Conservation (phyloP, 257 asterid species). For the Asclepias syriaca region DNA sequence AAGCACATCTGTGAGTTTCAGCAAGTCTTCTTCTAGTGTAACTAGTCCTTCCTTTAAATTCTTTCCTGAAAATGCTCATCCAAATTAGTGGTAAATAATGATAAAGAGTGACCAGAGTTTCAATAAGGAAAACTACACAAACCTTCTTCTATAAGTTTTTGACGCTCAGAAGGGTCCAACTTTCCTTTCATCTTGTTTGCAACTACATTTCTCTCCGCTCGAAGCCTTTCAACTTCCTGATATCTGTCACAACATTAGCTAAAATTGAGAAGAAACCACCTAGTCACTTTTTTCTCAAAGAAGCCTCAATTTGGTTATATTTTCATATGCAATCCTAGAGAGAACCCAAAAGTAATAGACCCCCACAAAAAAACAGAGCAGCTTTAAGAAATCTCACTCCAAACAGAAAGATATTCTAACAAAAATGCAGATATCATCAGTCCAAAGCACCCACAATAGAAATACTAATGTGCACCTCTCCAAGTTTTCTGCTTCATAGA, state of each 20-base stretch:
- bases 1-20: slow-evolving; percentile 73
- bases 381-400: neutral
- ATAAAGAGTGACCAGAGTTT: slow-evolving; percentile 5
- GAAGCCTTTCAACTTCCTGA: slow-evolving; percentile 97
- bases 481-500: neutral
- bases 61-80: slow-evolving; percentile 52
- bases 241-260: slow-evolving; percentile 81
- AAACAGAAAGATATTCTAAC: neutral
- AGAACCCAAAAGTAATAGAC: neutral
- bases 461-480: neutral
- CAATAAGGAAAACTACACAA: slow-evolving; percentile 11
- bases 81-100: neutral
- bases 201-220: slow-evolving; percentile 85
- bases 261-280: slow-evolving; percentile 33
- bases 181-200: slow-evolving; percentile 96
- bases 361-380: neutral
- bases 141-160: slow-evolving; percentile 94
- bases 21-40: slow-evolving; percentile 74
- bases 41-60: slow-evolving; percentile 68
- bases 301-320: neutral
- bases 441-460: neutral
- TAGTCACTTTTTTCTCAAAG: neutral
- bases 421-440: neutral
- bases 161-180: slow-evolving; percentile 75
- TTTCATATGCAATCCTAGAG: neutral